phyloP scores from a whole-genome alignment of 2,329 filamentous ascomycete genomes.

The Capronia epimyces region DNA sequence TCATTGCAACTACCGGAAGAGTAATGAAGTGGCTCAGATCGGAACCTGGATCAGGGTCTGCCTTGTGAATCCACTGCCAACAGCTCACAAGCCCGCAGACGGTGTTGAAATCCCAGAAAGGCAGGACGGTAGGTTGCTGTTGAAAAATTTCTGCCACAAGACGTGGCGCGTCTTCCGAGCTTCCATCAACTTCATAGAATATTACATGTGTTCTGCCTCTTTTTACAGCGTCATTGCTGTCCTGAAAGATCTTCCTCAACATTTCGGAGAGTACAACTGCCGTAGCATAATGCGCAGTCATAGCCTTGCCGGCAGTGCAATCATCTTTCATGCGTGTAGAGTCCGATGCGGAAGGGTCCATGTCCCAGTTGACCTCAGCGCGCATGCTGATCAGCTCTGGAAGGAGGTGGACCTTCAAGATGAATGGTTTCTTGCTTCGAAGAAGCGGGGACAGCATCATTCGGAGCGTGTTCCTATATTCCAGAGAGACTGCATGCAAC shows the following conservation, averaged over 20 bases:
- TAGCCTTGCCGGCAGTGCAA: slow-evolving; percentile 2
- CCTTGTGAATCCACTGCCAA: slow-evolving; percentile 6
- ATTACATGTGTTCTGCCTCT: neutral
- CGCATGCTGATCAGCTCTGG: slow-evolving; percentile 2
- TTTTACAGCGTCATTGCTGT: neutral
- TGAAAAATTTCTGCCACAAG: neutral
- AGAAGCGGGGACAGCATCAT: neutral
- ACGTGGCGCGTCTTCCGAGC: neutral
- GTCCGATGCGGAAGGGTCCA: neutral
- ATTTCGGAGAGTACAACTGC: slow-evolving; percentile 9
- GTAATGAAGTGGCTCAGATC: neutral
- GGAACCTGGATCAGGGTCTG: neutral
- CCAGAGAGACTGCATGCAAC: neutral
- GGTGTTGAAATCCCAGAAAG: slow-evolving; percentile 5
- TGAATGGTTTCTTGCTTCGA: neutral
- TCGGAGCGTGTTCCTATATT: slow-evolving; percentile 1
- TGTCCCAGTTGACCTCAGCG: slow-evolving; percentile 3
- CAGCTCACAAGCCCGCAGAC: neutral
- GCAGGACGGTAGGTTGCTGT: neutral
- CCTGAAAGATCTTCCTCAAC: neutral
- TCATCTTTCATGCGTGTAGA: neutral
- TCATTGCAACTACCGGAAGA: neutral
- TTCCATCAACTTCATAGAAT: slow-evolving; percentile 10
- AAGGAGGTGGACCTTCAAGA: slow-evolving; percentile 3
- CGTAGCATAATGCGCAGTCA: slow-evolving; percentile 1